Evolutionary conservation across 495 filamentous ascomycete genomes (phyloP).

Genomic region (Neurospora cerealis): DNA sequence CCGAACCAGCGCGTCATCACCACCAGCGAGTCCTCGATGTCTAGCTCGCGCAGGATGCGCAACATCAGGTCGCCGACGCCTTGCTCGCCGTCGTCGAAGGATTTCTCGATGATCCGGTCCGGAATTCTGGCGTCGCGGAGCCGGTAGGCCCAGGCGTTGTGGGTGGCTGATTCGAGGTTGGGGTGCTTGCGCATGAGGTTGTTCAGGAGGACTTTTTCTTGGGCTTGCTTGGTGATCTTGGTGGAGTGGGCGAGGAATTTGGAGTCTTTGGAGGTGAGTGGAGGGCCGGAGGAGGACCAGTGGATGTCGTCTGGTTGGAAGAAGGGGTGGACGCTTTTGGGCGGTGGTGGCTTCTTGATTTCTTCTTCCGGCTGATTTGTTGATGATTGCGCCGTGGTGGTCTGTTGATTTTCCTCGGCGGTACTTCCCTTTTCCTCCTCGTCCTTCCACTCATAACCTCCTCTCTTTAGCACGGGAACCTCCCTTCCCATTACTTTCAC

Average conservation of each 20-base stretch:
- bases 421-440: slow-evolving; percentile 13
- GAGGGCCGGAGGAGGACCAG: slow-evolving; percentile 29
- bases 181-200: slow-evolving; percentile 31
- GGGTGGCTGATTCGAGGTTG: slow-evolving; percentile 33
- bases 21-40: slow-evolving; percentile 72
- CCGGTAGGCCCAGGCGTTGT: slow-evolving; percentile 47
- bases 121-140: slow-evolving; percentile 4
- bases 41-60: slow-evolving; percentile 68
- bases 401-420: neutral
- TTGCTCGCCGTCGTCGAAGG: slow-evolving; percentile 87
- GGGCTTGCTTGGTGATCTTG: slow-evolving; percentile 24
- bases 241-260: slow-evolving; percentile 41
- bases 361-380: neutral
- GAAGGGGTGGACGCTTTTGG: slow-evolving; percentile 4
- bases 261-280: slow-evolving; percentile 37
- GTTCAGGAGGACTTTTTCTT: slow-evolving; percentile 26
- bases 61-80: slow-evolving; percentile 75
- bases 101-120: slow-evolving; percentile 58
- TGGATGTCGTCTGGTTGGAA: slow-evolving; percentile 9
- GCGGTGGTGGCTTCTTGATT: too few relatives aligned
- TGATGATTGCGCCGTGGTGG: neutral
- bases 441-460: slow-evolving; percentile 60
- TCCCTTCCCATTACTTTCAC: slow-evolving; percentile 62
- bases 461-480: slow-evolving; percentile 61
- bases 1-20: slow-evolving; percentile 93